Evolutionary conservation across 2,329 filamentous ascomycete genomes (phyloP).

Genomic region (Stylonectria norvegica): DNA sequence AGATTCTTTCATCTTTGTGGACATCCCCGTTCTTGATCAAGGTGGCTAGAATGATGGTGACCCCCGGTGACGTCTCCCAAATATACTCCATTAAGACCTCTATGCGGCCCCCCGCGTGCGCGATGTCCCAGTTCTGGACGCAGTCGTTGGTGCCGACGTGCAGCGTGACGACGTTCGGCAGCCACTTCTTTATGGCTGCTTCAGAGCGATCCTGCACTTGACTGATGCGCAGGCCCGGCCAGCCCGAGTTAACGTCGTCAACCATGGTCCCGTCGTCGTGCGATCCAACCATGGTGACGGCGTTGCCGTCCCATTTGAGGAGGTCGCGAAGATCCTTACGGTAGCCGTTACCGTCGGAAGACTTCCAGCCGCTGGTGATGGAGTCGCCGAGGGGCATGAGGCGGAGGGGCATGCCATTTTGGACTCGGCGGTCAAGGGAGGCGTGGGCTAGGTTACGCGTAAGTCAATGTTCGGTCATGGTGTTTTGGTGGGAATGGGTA

Average conservation of each 20-base stretch:
- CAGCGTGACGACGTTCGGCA: conserved; percentile 40
- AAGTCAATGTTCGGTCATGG: too few relatives aligned
- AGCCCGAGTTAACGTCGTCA: conserved; percentile 44
- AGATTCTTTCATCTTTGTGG: conserved; percentile 27
- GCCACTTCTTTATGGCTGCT: conserved; percentile 27
- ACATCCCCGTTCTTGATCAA: conserved; percentile 32
- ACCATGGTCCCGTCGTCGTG: conserved; percentile 36
- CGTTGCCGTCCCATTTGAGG: conserved; percentile 32
- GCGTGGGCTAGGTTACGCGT: too few relatives aligned
- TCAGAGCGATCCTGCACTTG: conserved; percentile 35
- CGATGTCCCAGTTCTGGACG: conserved; percentile 30
- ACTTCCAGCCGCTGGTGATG: conserved; percentile 38
- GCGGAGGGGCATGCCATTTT: conserved; percentile 34
- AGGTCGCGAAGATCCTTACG: conserved; percentile 31
- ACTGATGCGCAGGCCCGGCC: conserved; percentile 40
- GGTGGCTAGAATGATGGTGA: conserved; percentile 39
- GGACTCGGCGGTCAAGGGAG: too few relatives aligned
- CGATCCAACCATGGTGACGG: conserved; percentile 41
- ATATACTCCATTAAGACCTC: conserved; percentile 35
- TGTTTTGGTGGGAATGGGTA: too few relatives aligned
- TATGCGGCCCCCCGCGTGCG: conserved; percentile 31
- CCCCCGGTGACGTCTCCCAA: conserved; percentile 28
- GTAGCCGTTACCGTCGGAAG: conserved; percentile 39
- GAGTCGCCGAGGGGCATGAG: conserved; percentile 45
- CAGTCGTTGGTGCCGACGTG: conserved; percentile 46